Conservation (phyloP, 2,329 filamentous ascomycete genomes). For the Colletotrichum viniferum region DNA sequence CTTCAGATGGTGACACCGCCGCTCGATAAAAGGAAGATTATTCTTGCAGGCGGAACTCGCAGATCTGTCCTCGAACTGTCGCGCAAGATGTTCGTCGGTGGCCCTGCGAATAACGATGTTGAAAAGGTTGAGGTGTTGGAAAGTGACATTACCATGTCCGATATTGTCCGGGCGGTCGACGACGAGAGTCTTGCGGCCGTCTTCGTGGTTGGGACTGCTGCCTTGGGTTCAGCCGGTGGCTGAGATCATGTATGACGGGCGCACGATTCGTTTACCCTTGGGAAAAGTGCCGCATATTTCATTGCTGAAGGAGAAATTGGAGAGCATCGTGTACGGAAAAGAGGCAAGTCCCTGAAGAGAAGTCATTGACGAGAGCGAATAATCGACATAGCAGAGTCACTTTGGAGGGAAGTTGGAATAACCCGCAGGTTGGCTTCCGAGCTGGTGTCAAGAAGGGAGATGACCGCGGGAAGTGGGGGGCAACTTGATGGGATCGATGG, state of each 20-base stretch:
- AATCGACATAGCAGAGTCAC: not conserved
- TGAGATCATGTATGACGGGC: constrained; percentile 68
- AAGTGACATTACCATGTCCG: constrained; percentile 79
- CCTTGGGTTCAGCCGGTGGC: constrained; percentile 49
- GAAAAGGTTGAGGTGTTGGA: constrained; percentile 74
- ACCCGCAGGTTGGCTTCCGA: not conserved
- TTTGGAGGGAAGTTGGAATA: not conserved
- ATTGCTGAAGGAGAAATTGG: not conserved
- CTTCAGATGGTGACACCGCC: not conserved
- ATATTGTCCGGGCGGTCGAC: constrained; percentile 71
- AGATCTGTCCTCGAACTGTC: not conserved
- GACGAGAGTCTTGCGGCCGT: constrained; percentile 83
- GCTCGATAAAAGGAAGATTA: not conserved
- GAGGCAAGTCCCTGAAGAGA: not conserved
- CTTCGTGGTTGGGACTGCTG: constrained; percentile 86
- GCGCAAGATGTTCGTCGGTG: not conserved
- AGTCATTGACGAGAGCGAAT: not conserved
- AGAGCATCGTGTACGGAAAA: not conserved
- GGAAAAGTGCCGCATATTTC: constrained; percentile 33
- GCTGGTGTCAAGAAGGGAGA: not conserved
- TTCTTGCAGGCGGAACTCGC: not conserved
- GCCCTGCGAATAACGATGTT: constrained; percentile 38
- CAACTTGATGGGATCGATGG: not conserved
- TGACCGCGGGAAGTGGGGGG: not conserved
- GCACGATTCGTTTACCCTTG: constrained; percentile 60